A percentile compares a stretch with the other conserved stretches of the same genome.
Evolutionary conservation across 2,329 filamentous ascomycete species (phyloP).

Genomic region (Ceratocystis huliohia): DNA sequence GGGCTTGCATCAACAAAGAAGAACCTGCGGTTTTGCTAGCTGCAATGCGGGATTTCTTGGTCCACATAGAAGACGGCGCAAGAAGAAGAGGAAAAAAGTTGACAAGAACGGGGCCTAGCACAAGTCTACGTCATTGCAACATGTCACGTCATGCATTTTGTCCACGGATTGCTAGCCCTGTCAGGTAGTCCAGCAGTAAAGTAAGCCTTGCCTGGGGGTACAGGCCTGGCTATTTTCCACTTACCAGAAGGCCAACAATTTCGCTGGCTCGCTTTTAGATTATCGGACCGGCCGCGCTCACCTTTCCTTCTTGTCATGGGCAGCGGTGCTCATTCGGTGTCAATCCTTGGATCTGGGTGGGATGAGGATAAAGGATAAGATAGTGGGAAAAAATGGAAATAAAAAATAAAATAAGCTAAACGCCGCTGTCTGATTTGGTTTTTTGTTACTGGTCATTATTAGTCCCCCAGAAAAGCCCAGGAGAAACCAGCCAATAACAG

Average conservation of each 20-base stretch:
- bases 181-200: neutral
- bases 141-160: slow-evolving; percentile 8
- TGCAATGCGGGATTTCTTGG: neutral
- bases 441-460: slow-evolving; percentile 5
- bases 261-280: neutral
- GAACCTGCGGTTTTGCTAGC: neutral
- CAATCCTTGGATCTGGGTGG: neutral
- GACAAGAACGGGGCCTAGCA: neutral
- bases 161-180: slow-evolving; percentile 1
- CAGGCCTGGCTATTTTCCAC: neutral
- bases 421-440: neutral
- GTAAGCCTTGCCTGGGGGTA: neutral
- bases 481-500: neutral
- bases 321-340: neutral
- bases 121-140: neutral
- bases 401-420: neutral
- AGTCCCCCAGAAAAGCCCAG: neutral
- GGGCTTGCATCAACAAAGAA: neutral
- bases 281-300: slow-evolving; percentile 2
- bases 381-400: neutral
- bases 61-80: neutral
- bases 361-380: neutral
- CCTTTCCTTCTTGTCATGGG: neutral
- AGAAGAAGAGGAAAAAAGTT: neutral
- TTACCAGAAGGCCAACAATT: neutral